Base-by-base conservation (phyloP, 1,284 basidiomycete species). In the Hymenochaete sp. region DNA sequence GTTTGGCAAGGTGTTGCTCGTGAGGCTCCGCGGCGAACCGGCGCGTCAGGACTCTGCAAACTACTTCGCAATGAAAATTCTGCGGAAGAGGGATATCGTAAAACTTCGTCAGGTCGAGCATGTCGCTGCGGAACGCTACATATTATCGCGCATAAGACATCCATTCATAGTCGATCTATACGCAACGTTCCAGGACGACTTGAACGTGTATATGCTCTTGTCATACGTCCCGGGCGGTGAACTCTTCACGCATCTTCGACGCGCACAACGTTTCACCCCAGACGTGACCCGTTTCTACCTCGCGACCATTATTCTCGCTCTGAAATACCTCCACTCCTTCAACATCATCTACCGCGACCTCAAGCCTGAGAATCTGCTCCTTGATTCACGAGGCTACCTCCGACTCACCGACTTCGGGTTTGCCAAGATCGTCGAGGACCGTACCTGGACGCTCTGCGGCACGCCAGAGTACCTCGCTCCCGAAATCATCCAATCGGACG, bases 281-380 rank as follows among this genome's bases (percentile, higher is more conserved):
- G 93, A 96, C 51, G 95, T 98, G 44, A 97, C 96, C 43, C 92
- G 96, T 53, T 99, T 99, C 66, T 99, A 98, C 65, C 85, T 97
- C 32, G 93, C 93, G 28, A 96, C 93, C 51, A 96, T 98, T 54
- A 85, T 95, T 42, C 77, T 98, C 44, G 95, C 93, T 7, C 76
- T 98, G 52, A 91, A 91, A 69, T 97, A 97, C 60, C 74, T 99
- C 6, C 96, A 98, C 63, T 93, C 91, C 5, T 89, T 95, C 67
- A 93, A 98, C 67, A 96, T 98, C 66, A 92, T 98, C 60, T 98
- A 98, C 67, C 90, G 95, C 35, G 95, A 98, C 66, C 76, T 98
- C 49, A 98, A 98, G 65, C 95, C 95, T 6, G 95, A 98, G 65
- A 98, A 98, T 62, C 80, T 98, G 42, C 78, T 98, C 26, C 73